Percentiles rank a stretch among this genome's conserved stretches.
These are phyloP conservation scores for Leccinum broughii DNA, from an alignment of 768 basidiomycete genomes.

Conservation along the genomic window DNA sequence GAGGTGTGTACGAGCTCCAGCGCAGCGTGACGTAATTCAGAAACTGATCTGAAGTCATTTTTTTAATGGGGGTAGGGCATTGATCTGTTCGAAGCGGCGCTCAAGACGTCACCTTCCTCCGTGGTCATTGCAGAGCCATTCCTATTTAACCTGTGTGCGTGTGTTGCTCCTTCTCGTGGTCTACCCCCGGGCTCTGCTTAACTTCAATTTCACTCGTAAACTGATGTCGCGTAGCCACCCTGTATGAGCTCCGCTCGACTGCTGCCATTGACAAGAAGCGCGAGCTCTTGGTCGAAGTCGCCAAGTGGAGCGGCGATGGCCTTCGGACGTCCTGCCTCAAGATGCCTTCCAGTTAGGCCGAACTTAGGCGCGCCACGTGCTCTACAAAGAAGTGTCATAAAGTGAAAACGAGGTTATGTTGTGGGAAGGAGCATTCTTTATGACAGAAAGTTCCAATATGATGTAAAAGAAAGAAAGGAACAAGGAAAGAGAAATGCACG, in stretches of 20 bases:
- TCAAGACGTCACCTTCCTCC: conserved; percentile 64
- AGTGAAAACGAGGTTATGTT: conserved; percentile 11
- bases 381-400: conserved; percentile 6
- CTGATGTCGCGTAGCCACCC: conserved; percentile 48
- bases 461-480: conserved; percentile 19
- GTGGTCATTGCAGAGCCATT: conserved; percentile 80
- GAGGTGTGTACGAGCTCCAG: conserved; percentile 46
- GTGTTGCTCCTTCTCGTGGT: neutral
- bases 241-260: conserved; percentile 79
- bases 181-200: neutral
- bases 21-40: neutral
- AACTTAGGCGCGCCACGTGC: conserved; percentile 4
- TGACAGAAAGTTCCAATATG: conserved; percentile 3
- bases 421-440: neutral
- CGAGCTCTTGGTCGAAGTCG: conserved; percentile 69
- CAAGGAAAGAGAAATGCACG: conserved; percentile 16
- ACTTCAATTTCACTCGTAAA: neutral
- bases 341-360: conserved; percentile 67
- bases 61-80: conserved; percentile 53
- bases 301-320: conserved; percentile 87
- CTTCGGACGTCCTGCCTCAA: conserved; percentile 75
- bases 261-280: conserved; percentile 76
- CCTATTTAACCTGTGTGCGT: conserved; percentile 80
- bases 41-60: no score
- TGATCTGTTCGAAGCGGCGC: conserved; percentile 60